Evolutionary conservation across 345 rosid species (phyloP).

Genomic region (Euphorbia lathyris): DNA sequence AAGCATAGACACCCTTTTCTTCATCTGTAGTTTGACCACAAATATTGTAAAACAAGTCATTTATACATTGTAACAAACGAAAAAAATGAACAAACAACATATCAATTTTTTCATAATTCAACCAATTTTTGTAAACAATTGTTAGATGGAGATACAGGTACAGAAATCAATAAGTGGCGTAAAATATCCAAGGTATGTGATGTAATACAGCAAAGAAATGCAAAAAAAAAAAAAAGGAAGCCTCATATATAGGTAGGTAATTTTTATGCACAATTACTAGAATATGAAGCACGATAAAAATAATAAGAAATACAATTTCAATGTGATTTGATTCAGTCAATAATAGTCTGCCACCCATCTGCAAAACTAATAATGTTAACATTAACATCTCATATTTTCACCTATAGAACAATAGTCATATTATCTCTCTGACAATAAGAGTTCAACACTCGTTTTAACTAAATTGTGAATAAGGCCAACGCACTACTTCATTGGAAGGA

Average conservation of each 20-base stretch:
- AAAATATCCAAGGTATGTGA: background rate
- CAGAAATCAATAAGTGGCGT: background rate
- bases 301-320: background rate
- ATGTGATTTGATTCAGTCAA: background rate
- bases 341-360: background rate
- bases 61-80: background rate
- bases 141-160: background rate
- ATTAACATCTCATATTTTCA: background rate
- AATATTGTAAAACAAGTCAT: background rate
- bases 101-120: background rate
- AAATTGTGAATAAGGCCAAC: background rate
- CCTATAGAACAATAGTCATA: background rate
- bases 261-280: background rate
- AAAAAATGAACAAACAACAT: background rate
- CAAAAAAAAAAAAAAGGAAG: too few relatives aligned
- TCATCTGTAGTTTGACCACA: conserved; percentile 27
- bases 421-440: background rate
- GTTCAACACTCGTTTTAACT: background rate
- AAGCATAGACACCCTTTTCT: conserved; percentile 39
- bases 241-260: background rate
- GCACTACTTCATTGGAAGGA: background rate
- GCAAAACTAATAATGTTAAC: too few relatives aligned
- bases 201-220: background rate
- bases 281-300: background rate
- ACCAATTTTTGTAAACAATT: background rate